These are phyloP conservation scores for Hypoxylon sp. DNA, from an alignment of 2,329 filamentous ascomycete species.

Conservation along the genomic window DNA sequence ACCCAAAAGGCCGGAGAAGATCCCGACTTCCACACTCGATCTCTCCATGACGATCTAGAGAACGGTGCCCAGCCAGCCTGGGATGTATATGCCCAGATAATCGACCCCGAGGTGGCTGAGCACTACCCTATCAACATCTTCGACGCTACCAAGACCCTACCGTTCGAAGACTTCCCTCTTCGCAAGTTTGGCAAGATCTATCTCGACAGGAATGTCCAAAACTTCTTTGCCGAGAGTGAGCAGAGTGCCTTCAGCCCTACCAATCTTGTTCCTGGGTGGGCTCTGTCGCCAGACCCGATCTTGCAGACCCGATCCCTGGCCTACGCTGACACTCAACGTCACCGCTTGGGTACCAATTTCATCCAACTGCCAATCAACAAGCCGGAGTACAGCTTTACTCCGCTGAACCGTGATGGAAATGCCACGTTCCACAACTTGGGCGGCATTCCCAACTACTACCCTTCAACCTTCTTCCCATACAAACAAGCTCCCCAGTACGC, in stretches of 20 bases:
- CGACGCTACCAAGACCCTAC: conserved; percentile 76
- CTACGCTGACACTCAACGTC: conserved; percentile 71
- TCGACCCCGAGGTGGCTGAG: conserved; percentile 69
- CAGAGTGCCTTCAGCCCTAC: conserved; percentile 74
- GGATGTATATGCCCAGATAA: conserved; percentile 70
- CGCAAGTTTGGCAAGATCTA: conserved; percentile 68
- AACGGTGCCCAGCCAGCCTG: conserved; percentile 68
- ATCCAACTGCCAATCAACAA: conserved; percentile 64
- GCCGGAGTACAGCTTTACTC: conserved; percentile 59
- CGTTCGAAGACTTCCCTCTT: conserved; percentile 68
- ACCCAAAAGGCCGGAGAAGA: conserved; percentile 67
- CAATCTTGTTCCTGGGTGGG: conserved; percentile 72
- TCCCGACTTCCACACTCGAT: conserved; percentile 69
- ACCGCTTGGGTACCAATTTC: conserved; percentile 66
- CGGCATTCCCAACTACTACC: conserved; percentile 64
- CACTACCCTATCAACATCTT: conserved; percentile 70
- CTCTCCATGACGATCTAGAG: conserved; percentile 70
- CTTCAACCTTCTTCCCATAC: conserved; percentile 25
- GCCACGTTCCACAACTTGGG: conserved; percentile 77
- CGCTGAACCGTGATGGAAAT: conserved; percentile 70
- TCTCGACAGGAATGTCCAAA: conserved; percentile 70
- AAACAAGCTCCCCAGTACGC: conserved; percentile 49
- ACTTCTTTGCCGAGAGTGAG: conserved; percentile 77
- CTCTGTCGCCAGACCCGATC: conserved; percentile 75
- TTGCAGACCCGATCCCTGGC: conserved; percentile 75